Evolutionary conservation across 2,329 filamentous ascomycete genomes (phyloP), one percentile per base, ranked within the genome.

Genomic region (Hymenoscyphus salicellus): DNA sequence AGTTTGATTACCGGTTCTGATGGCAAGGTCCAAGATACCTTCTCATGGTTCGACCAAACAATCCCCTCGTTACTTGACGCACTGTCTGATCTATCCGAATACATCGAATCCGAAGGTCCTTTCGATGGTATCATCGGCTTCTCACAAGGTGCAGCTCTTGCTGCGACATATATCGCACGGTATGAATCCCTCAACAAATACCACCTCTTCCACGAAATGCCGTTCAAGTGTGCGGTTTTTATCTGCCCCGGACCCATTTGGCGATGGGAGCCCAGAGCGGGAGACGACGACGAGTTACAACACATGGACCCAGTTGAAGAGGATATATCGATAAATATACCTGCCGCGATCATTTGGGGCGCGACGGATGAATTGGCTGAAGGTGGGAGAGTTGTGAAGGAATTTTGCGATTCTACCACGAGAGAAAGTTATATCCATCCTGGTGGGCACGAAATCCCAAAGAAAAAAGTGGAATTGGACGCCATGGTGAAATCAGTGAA

Each of bases 91-190:
- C 14, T 60, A 11, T n/a, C 17, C 36, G 36, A 46, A n/a, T 60
- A 46, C 26, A 32, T 60, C 20, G 26, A 17, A 6, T 30, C 26
- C 16, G 60, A 62, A 11, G 63, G 63, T 2, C 63, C 63, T 5
- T 65, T 65, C 16, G 63, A 65, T 60, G 63, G 55, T 23, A 41
- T 65, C 3, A 36, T 65, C 7, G 63, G 60, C 14, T 65, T 65
- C 32, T 59, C 55, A 23, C 60, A 62, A 30, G 63, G 63, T 14
- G 58, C 60, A 2, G 81, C 80, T 0, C 78, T 83, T 10, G 84
- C 84, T n/a, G 58, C 58, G 1, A 52, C 58, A 8, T 58, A 33
- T 28, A 60, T 41, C 17, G 58, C 58, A 30, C 58, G 43, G 38
- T 38, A 38, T 17, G 46, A 52, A 26, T 23, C 20, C 10, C 10